Evolutionary conservation across 345 rosid genomes (phyloP).

Genomic region (Linum tenue): DNA sequence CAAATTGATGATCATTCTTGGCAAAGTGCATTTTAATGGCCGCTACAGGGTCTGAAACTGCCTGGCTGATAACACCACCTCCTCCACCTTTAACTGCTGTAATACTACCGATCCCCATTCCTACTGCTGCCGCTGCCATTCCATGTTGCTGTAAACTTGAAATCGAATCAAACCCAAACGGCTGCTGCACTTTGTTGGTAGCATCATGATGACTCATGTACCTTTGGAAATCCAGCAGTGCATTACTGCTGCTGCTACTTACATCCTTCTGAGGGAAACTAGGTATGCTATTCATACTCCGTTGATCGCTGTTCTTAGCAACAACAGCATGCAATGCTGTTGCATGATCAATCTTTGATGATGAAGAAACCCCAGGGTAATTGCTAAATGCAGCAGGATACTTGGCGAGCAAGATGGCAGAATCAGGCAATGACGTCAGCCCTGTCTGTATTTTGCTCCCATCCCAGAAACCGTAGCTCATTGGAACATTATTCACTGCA

Average conservation of each 20-base stretch:
- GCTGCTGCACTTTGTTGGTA: conserved; percentile 26
- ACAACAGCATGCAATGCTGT: conserved; percentile 25
- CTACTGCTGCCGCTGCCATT: conserved; percentile 32
- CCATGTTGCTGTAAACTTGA: conserved; percentile 41
- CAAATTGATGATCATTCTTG: conserved; percentile 35
- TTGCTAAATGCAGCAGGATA: conserved; percentile 64
- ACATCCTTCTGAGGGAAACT: conserved; percentile 28
- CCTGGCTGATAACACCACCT: conserved; percentile 29
- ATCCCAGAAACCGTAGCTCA: conserved; percentile 78
- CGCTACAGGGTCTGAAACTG: conserved; percentile 53
- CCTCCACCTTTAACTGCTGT: conserved; percentile 24
- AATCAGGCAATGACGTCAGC: conserved; percentile 63
- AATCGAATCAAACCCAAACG: conserved; percentile 40
- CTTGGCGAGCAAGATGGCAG: conserved; percentile 54
- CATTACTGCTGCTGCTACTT: conserved; percentile 24
- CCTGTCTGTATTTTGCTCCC: conserved; percentile 73
- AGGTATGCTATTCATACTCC: conserved; percentile 25
- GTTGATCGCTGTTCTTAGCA: conserved; percentile 18
- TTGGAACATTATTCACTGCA: conserved; percentile 55
- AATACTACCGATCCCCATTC: conserved; percentile 31
- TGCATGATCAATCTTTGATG: conserved; percentile 33
- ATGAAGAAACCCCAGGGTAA: conserved; percentile 23
- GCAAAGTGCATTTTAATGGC: conserved; percentile 54
- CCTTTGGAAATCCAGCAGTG: conserved; percentile 36
- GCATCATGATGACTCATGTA: conserved; percentile 25